Conservation (phyloP, 73 alveolate species). For the Blepharisma stoltei region DNA sequence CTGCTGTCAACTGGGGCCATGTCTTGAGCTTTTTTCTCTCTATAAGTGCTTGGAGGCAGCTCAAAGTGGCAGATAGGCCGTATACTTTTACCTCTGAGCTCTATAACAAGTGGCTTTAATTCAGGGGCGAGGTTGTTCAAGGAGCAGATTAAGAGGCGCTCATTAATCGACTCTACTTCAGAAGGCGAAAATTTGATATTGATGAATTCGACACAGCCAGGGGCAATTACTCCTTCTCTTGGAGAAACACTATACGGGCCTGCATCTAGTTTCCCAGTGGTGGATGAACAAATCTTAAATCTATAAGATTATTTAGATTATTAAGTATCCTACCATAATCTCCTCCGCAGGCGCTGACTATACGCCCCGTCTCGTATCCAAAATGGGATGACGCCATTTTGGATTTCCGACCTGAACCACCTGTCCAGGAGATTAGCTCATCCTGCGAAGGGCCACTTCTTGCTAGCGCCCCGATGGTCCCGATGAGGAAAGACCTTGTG, state of each 20-base stretch:
- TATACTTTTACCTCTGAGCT: constrained; percentile 94
- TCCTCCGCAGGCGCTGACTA: no score
- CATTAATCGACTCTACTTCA: constrained; percentile 90
- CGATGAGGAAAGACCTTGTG: no score
- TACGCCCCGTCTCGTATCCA: no score
- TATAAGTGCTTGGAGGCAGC: constrained; percentile 79
- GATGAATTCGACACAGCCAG: constrained; percentile 92
- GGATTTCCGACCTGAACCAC: no score
- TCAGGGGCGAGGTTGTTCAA: constrained; percentile 88
- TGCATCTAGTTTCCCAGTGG: constrained; percentile 87
- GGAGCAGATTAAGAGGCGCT: constrained; percentile 82
- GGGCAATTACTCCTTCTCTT: constrained; percentile 87
- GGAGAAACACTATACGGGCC: constrained; percentile 93
- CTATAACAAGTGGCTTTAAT: constrained; percentile 82
- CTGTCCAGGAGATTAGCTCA: no score
- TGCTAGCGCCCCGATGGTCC: no score
- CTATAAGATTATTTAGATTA: no score
- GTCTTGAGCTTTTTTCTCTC: constrained; percentile 93
- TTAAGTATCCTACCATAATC: no score
- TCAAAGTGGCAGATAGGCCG: constrained; percentile 98
- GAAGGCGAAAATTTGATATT: constrained; percentile 93
- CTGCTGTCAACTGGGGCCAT: constrained; percentile 64
- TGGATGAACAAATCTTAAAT: constrained; percentile 70
- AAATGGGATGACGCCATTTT: no score
- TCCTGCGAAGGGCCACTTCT: no score